A percentile compares a stretch with the other conserved stretches of the same genome.
phyloP scores from a whole-genome alignment of 2,329 filamentous ascomycete genomes.

The Cladosporium cucumerinum region DNA sequence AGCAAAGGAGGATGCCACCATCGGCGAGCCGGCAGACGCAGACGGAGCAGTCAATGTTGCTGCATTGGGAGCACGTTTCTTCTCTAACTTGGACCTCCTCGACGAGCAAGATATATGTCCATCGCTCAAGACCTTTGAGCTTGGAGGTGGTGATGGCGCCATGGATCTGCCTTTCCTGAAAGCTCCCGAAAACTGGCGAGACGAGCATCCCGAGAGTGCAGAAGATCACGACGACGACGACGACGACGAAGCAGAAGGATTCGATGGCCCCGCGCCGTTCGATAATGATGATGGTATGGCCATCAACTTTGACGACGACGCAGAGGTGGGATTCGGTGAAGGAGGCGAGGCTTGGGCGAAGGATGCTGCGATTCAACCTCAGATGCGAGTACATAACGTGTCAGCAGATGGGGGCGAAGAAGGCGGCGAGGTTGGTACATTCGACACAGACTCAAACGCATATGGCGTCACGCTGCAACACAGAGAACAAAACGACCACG shows the following conservation, averaged over 20 bases:
- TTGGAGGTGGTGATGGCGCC: constrained; percentile 79
- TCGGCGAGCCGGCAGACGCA: constrained; percentile 41
- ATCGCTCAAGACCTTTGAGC: constrained; percentile 87
- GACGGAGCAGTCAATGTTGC: constrained; percentile 76
- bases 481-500: constrained; percentile 64
- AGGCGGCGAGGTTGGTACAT: constrained; percentile 48
- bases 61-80: constrained; percentile 74
- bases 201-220: constrained; percentile 56
- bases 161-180: constrained; percentile 91
- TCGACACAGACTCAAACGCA: constrained; percentile 61
- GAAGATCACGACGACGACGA: constrained; percentile 49
- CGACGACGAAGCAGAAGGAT: constrained; percentile 46
- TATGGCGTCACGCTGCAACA: constrained; percentile 79
- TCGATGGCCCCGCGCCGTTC: constrained; percentile 47
- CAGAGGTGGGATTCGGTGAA: constrained; percentile 83
- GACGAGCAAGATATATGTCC: constrained; percentile 91
- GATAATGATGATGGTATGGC: constrained; percentile 82
- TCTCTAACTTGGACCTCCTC: constrained; percentile 72
- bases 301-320: constrained; percentile 77
- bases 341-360: constrained; percentile 94
- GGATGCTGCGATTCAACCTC: constrained; percentile 80
- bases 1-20: constrained; percentile 42
- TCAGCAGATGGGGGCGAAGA: constrained; percentile 49
- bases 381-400: constrained; percentile 74
- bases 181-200: constrained; percentile 75